These are phyloP conservation scores for Aspergillus nanangensis DNA, from an alignment of 495 filamentous ascomycete species.

Conservation along the genomic window DNA sequence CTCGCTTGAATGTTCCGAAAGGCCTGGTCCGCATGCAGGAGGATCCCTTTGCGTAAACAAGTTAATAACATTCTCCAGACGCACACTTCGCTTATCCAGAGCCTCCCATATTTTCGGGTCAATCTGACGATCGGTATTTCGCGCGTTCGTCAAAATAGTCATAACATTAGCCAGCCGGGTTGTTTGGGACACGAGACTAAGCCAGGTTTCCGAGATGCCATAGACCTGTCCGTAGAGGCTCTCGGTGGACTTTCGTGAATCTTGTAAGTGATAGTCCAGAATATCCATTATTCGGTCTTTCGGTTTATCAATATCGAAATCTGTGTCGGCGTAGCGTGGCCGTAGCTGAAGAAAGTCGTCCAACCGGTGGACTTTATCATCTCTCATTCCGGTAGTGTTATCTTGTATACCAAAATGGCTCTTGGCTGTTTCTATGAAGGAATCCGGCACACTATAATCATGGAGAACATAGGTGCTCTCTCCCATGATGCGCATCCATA, in stretches of 20 bases:
- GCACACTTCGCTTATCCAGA: slow-evolving; percentile 23
- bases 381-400: background rate
- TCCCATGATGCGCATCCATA: slow-evolving; percentile 30
- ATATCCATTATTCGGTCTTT: slow-evolving; percentile 23
- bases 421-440: slow-evolving; percentile 22
- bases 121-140: slow-evolving; percentile 1
- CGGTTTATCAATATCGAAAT: slow-evolving; percentile 31
- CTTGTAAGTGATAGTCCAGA: slow-evolving; percentile 29
- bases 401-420: slow-evolving; percentile 5
- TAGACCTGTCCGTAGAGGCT: slow-evolving; percentile 30
- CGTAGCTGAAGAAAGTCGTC: slow-evolving; percentile 32
- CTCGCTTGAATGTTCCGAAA: slow-evolving; percentile 3
- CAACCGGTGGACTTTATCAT: slow-evolving; percentile 18
- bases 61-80: slow-evolving; percentile 31
- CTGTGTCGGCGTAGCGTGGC: slow-evolving; percentile 22
- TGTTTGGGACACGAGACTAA: slow-evolving; percentile 31
- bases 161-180: slow-evolving; percentile 31
- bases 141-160: slow-evolving; percentile 19
- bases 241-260: slow-evolving; percentile 27
- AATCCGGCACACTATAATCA: slow-evolving; percentile 21
- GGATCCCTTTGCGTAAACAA: slow-evolving; percentile 16
- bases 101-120: slow-evolving; percentile 23
- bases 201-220: slow-evolving; percentile 34
- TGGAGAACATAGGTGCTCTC: slow-evolving; percentile 35
- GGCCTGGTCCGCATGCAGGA: slow-evolving; percentile 8